Evolutionary conservation across 2,329 filamentous ascomycete species (phyloP).

Genomic region (Spiromastix sp.): DNA sequence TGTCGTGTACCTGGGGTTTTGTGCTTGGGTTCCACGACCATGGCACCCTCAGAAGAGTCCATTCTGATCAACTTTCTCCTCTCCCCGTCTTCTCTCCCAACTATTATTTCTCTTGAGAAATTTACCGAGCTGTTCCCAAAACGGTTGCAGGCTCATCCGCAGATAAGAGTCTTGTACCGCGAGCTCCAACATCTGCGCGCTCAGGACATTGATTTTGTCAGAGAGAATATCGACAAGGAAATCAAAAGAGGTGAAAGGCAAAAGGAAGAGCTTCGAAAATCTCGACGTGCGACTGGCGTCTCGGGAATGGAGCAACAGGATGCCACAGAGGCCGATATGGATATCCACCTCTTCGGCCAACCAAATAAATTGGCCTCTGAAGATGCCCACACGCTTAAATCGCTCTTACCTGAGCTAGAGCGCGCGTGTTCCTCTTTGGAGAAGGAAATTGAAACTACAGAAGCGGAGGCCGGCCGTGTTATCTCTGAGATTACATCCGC

Average conservation of each 20-base stretch:
- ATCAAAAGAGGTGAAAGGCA: constrained; percentile 25
- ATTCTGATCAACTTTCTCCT: constrained; percentile 73
- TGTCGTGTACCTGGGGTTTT: no score
- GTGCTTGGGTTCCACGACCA: constrained; percentile 32
- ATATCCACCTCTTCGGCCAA: constrained; percentile 51
- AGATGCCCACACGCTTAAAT: constrained; percentile 49
- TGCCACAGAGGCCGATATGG: constrained; percentile 33
- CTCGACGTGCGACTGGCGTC: constrained; percentile 21
- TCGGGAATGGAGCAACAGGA: constrained; percentile 23
- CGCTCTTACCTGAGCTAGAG: constrained; percentile 60
- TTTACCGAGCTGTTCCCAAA: constrained; percentile 70
- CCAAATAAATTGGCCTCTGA: constrained; percentile 30
- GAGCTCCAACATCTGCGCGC: constrained; percentile 68
- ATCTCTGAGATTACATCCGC: constrained; percentile 53
- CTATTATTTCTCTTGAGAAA: constrained; percentile 61
- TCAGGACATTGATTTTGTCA: constrained; percentile 56
- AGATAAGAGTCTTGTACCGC: constrained; percentile 62
- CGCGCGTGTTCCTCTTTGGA: constrained; percentile 56
- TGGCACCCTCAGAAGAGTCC: constrained; percentile 63
- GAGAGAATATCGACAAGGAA: constrained; percentile 39
- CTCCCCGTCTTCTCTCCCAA: constrained; percentile 61
- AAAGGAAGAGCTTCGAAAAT: constrained; percentile 27
- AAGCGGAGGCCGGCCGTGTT: constrained; percentile 53
- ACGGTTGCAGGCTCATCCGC: constrained; percentile 52
- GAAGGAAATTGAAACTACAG: constrained; percentile 54